Evolutionary conservation across 1,139 yeast genomes (phyloP), one percentile per base, ranked within the genome.

Genomic region (Nadsonia commutata): DNA sequence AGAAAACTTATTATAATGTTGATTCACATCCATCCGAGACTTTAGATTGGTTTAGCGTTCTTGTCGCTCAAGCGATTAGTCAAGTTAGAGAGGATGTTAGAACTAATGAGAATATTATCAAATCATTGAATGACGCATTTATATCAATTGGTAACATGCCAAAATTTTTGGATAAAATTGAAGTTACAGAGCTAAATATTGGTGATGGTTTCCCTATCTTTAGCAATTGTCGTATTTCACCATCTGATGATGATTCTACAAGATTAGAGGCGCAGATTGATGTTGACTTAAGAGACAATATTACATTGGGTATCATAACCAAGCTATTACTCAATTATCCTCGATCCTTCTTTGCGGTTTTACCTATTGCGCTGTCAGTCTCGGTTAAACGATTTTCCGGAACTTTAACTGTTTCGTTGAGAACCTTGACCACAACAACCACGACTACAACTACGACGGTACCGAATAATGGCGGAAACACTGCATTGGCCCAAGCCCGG

Each of bases 191-290:
- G 54, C 75, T 90, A 22, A 93, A 88, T 56, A 80, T 90, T 48
- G 99, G 99, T 36, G 85, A 86, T 57, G 96, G 86, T 59, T 93
- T 80, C 57, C 99, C 99, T 2, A 84, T 90, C 42, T 84, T 90
- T 58, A 81, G 95, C 48, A 90, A 90, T 58, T 90, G 99, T 62
- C 72, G 94, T 42, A 82, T 93, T 21, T 72, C 70, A 21, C 48
- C 37, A 18, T 46, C 47, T 23, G 52, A 52, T 17, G 60, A 52
- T 17, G 63, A 61, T 31, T 57, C 62, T 7, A 77, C 77, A 9
- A 56, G 58, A 8, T 53, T 65, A 19, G 96, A 90, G 58, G 96
- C 95, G 0, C 86, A 82, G 51, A 88, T 93, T 39, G 97, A 90
- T 59, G 94, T 90, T 37, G 96, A 88, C 58, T 66, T 93, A 41